Percentiles rank a stretch among this genome's conserved stretches.
Evolutionary conservation across 1,284 basidiomycete genomes (phyloP).

Genomic region (Ustilago cynodontis): DNA sequence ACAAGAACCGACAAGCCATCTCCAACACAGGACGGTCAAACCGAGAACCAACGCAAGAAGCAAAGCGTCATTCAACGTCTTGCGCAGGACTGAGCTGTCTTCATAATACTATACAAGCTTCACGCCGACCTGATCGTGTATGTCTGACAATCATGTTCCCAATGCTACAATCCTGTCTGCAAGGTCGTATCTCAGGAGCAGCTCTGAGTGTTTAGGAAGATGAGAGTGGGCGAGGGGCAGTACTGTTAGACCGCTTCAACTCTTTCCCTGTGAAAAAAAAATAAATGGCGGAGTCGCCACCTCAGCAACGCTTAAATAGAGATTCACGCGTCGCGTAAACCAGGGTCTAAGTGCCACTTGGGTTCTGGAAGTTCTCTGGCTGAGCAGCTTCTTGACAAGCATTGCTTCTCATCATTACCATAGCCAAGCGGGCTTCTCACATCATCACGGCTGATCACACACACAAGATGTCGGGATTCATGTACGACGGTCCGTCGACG

Average conservation of each 20-base stretch:
- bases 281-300: constrained; percentile 2
- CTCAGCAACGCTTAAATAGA: neutral
- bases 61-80: constrained; percentile 63
- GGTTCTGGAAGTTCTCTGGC: neutral
- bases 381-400: constrained; percentile 2
- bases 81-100: constrained; percentile 19
- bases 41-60: constrained; percentile 67
- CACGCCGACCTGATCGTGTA: too few relatives aligned
- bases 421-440: neutral
- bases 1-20: constrained; percentile 63
- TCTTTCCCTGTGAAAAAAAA: neutral
- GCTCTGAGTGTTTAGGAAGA: neutral
- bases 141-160: too few relatives aligned
- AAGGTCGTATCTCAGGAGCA: too few relatives aligned
- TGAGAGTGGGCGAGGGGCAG: too few relatives aligned
- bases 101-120: neutral
- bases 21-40: constrained; percentile 39
- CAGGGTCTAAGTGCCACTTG: constrained; percentile 37
- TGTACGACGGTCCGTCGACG: constrained; percentile 58
- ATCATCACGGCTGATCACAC: neutral
- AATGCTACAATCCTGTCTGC: too few relatives aligned
- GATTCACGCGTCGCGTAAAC: constrained; percentile 42
- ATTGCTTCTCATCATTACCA: constrained; percentile 1
- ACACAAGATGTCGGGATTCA: constrained; percentile 64
- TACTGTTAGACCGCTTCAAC: neutral